Conservation (phyloP, 2,329 filamentous ascomycete species). For the Arthrobotrys musiformis region DNA sequence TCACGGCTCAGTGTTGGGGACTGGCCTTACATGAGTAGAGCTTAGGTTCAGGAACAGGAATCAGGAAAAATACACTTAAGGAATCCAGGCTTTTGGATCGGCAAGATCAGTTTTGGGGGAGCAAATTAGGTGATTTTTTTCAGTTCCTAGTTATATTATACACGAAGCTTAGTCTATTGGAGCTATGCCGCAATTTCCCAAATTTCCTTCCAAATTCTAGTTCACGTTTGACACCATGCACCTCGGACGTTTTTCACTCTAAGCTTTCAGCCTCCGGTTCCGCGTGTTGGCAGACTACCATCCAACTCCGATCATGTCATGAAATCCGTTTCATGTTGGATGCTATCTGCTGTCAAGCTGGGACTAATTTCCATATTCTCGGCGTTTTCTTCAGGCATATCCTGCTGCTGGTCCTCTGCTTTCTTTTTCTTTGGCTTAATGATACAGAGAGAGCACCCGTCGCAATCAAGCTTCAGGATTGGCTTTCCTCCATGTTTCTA, state of each 20-base stretch:
- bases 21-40: no score
- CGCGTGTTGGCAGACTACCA: background rate
- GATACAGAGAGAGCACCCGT: slow-evolving; percentile 40
- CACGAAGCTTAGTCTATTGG: no score
- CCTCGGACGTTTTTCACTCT: no score
- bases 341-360: background rate
- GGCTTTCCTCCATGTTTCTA: slow-evolving; percentile 44
- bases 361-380: background rate
- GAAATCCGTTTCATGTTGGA: no score
- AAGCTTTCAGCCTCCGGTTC: background rate
- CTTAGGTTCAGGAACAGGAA: background rate
- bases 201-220: background rate
- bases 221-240: no score
- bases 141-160: background rate
- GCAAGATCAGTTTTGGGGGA: background rate
- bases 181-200: background rate
- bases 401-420: background rate
- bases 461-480: slow-evolving; percentile 36
- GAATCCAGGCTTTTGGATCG: background rate
- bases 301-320: no score
- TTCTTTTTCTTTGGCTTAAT: slow-evolving; percentile 26
- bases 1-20: no score
- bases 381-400: no score
- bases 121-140: background rate
- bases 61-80: background rate